Conservation (phyloP, 164 flowering plant genomes). For the Nymphaea thermarum region DNA sequence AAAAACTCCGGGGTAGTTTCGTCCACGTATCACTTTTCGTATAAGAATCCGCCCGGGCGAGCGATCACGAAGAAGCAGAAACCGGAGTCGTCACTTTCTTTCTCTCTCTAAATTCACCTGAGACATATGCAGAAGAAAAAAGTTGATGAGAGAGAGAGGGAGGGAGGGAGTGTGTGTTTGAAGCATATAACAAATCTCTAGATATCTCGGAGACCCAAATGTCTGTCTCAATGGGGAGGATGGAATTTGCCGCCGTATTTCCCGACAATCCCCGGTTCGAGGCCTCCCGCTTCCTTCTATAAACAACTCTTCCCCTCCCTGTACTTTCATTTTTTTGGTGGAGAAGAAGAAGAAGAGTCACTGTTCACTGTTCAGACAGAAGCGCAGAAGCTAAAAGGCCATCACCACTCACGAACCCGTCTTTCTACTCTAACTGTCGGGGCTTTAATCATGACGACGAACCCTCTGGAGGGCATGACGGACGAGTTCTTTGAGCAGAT, state of each 20-base stretch:
- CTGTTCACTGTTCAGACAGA: too few species aligned
- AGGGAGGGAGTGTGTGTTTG: too few species aligned
- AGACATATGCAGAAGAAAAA: too few species aligned
- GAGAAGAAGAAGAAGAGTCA: too few species aligned
- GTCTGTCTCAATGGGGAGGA: neutral
- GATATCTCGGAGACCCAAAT: neutral
- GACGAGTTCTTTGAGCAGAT: conserved; percentile 87
- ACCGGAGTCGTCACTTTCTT: neutral
- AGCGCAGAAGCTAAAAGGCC: too few species aligned
- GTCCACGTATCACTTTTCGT: neutral
- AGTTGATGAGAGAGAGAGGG: neutral
- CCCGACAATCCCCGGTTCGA: too few species aligned
- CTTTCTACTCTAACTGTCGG: too few species aligned
- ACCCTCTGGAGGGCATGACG: conserved; percentile 39
- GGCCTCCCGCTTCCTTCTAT: too few species aligned
- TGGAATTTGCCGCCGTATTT: neutral
- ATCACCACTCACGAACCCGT: too few species aligned
- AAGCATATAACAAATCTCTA: neutral
- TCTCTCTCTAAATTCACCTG: neutral
- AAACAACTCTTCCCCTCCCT: too few species aligned
- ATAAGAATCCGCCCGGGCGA: too few species aligned
- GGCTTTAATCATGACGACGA: conserved; percentile 20
- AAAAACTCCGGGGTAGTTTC: neutral
- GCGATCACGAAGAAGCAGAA: neutral
- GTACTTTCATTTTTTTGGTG: too few species aligned